Percentiles rank a stretch among this genome's conserved stretches.
These are phyloP conservation scores for Phytophthora syringae DNA, from an alignment of 352 stramenopile genomes.

Conservation along the genomic window DNA sequence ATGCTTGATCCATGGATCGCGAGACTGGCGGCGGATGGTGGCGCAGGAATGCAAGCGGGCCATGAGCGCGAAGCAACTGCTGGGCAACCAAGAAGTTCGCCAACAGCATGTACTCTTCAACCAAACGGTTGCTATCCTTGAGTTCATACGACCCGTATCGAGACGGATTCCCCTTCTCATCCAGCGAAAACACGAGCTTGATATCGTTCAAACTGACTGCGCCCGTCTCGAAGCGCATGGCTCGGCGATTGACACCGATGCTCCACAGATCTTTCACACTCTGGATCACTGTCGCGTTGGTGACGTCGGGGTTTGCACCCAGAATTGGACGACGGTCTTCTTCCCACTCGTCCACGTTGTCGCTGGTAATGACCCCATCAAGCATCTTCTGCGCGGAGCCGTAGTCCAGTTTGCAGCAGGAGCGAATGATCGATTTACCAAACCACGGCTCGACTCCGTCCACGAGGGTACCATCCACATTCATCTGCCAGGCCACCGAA, in stretches of 20 bases:
- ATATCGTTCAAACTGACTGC: constrained; percentile 93
- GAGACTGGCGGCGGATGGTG: constrained; percentile 85
- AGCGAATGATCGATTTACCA: constrained; percentile 97
- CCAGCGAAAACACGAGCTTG: constrained; percentile 95
- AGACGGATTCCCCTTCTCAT: constrained; percentile 92
- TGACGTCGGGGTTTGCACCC: constrained; percentile 54
- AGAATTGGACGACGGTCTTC: constrained; percentile 50
- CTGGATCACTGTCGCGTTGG: constrained; percentile 62
- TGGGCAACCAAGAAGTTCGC: constrained; percentile 98
- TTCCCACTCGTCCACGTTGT: constrained; percentile 81
- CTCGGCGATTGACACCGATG: constrained; percentile 72
- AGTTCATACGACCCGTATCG: constrained; percentile 91
- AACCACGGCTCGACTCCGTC: constrained; percentile 94
- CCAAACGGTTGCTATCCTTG: constrained; percentile 94
- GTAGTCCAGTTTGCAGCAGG: constrained; percentile 97
- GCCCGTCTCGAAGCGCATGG: constrained; percentile 91
- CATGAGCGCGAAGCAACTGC: constrained; percentile 91
- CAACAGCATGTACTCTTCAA: constrained; percentile 99
- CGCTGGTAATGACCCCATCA: constrained; percentile 81
- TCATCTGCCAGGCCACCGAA: constrained; percentile 97
- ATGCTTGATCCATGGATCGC: constrained; percentile 48
- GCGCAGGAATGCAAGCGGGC: constrained; percentile 90
- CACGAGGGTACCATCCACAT: constrained; percentile 93
- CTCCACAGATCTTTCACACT: constrained; percentile 73
- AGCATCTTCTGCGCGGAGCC: constrained; percentile 97